Percentiles rank a stretch among this genome's conserved stretches.
These are phyloP conservation scores for Penicillium rolfsii DNA, from an alignment of 2,329 filamentous ascomycete species.

Conservation along the genomic window DNA sequence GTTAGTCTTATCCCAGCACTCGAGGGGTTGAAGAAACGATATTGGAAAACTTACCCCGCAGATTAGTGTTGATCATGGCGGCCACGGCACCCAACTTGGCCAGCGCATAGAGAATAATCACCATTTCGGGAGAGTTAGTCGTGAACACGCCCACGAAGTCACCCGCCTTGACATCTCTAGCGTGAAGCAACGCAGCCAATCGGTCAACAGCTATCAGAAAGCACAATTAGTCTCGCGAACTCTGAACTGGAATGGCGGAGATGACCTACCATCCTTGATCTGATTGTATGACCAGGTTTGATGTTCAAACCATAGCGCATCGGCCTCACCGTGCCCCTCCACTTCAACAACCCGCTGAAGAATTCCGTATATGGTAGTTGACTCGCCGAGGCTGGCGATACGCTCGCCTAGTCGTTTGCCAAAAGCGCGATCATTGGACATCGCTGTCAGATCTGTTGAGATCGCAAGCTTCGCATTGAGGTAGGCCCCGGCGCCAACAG, in stretches of 20 bases:
- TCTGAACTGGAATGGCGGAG: neutral
- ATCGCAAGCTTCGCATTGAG: constrained; percentile 50
- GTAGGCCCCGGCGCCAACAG: constrained; percentile 45
- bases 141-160: constrained; percentile 54
- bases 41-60: constrained; percentile 43
- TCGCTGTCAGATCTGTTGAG: constrained; percentile 43
- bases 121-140: constrained; percentile 55
- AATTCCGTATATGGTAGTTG: constrained; percentile 48
- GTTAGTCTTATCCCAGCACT: neutral
- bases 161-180: constrained; percentile 41
- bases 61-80: constrained; percentile 53
- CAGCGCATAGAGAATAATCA: constrained; percentile 50
- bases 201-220: constrained; percentile 46
- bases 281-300: constrained; percentile 53
- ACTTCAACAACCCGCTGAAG: constrained; percentile 48
- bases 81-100: constrained; percentile 51
- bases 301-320: constrained; percentile 55
- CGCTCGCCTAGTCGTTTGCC: constrained; percentile 40
- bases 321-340: constrained; percentile 41
- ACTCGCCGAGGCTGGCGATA: constrained; percentile 44
- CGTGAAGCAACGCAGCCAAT: constrained; percentile 48
- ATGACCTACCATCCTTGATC: constrained; percentile 46
- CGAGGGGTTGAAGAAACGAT: neutral
- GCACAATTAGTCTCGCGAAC: neutral
- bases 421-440: constrained; percentile 41